Evolutionary conservation across 1,139 yeast species (phyloP).

Genomic region (Candida tropicalis): DNA sequence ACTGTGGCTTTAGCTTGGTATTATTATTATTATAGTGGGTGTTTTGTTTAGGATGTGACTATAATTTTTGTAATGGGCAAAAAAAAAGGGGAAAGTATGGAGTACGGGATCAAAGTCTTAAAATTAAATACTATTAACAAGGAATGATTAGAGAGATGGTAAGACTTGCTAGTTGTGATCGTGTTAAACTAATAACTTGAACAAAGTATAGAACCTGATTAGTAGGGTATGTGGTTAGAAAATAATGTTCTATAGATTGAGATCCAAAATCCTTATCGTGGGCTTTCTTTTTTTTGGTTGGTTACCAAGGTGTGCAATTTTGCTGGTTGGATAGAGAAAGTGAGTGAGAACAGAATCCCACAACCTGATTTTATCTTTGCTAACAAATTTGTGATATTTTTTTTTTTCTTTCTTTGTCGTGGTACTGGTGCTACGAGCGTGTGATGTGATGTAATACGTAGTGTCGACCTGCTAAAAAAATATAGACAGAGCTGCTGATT

Average conservation of each 20-base stretch:
- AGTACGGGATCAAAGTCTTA: background rate
- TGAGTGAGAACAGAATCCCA: slow-evolving; percentile 1
- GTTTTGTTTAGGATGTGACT: too few species aligned
- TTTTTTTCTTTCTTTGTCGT: background rate
- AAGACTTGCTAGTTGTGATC: background rate
- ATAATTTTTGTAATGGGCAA: slow-evolving; percentile 2
- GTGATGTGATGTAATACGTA: background rate
- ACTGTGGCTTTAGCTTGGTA: too few species aligned
- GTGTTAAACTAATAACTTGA: too few species aligned
- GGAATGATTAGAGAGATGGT: too few species aligned
- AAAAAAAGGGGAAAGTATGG: background rate
- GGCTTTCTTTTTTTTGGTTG: background rate
- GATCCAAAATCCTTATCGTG: too few species aligned
- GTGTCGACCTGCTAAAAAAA: background rate
- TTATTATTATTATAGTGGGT: too few species aligned
- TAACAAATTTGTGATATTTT: background rate
- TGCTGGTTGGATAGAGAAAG: background rate
- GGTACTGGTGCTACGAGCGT: too few species aligned
- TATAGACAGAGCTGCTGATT: background rate
- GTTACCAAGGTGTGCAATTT: slow-evolving; percentile 4
- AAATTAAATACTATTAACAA: background rate
- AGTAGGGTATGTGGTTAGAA: too few species aligned
- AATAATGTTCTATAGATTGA: too few species aligned
- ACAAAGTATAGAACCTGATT: too few species aligned
- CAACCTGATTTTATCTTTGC: slow-evolving; percentile 8